phyloP scores from a whole-genome alignment of 75 land plant species.

The Sequoiadendron giganteum region DNA sequence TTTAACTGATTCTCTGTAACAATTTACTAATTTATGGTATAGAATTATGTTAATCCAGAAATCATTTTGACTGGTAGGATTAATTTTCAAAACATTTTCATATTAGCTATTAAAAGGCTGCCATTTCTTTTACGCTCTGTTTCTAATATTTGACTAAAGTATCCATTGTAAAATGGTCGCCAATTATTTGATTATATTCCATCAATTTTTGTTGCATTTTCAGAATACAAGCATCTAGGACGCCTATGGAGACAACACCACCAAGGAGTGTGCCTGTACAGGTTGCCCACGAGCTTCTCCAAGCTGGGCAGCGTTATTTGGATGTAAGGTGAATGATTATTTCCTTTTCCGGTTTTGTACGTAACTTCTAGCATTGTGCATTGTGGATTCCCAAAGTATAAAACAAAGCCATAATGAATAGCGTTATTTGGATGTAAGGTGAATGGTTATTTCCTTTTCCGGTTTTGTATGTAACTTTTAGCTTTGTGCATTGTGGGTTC shows the following conservation, averaged over 20 bases:
- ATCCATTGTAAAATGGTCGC: neutral
- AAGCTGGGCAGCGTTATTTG: slow-evolving; percentile 82
- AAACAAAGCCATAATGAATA: neutral
- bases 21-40: neutral
- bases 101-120: neutral
- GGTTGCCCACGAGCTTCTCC: slow-evolving; percentile 87
- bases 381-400: neutral
- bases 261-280: slow-evolving; percentile 76
- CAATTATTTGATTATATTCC: neutral
- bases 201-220: neutral
- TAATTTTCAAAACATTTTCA: neutral
- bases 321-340: slow-evolving; percentile 70
- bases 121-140: neutral
- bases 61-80: neutral
- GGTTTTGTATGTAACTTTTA: neutral
- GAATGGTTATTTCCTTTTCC: neutral
- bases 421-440: slow-evolving; percentile 90
- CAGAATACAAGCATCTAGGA: slow-evolving; percentile 9
- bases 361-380: neutral
- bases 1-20: neutral
- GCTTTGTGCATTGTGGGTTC: neutral
- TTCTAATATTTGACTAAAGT: neutral
- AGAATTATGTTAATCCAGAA: neutral
- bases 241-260: neutral
- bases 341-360: neutral